phyloP scores from a whole-genome alignment of 257 asterid species.

The Nicotiana undulata region DNA sequence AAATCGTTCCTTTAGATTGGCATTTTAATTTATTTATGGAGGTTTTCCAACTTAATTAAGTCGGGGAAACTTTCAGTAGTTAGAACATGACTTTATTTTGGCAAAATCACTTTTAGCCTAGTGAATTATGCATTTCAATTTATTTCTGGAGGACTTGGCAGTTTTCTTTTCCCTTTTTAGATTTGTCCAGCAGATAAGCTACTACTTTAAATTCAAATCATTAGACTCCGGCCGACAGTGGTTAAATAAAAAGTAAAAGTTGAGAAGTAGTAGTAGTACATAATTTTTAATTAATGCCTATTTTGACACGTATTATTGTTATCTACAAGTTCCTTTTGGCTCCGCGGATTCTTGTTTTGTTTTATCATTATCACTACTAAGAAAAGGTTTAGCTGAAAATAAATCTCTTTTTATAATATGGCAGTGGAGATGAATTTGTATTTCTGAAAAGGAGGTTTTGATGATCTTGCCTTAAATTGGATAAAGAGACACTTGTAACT shows the following conservation, averaged over 20 bases:
- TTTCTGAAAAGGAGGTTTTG: neutral
- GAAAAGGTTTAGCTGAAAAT: neutral
- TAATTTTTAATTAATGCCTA: too few relatives aligned
- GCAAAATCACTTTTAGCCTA: too few relatives aligned
- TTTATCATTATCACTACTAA: neutral
- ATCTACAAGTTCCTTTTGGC: neutral
- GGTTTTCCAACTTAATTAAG: neutral
- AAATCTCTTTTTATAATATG: too few relatives aligned
- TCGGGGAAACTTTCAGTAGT: neutral
- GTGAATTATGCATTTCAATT: neutral
- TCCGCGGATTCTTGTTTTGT: neutral
- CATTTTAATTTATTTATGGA: neutral
- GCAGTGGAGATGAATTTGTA: too few relatives aligned
- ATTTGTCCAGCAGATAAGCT: neutral
- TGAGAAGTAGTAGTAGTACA: neutral
- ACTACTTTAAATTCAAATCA: neutral
- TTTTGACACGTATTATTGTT: constrained; percentile 2
- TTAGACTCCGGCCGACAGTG: constrained; percentile 3
- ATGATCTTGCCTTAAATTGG: constrained; percentile 7
- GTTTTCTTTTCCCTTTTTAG: neutral
- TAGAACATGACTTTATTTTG: neutral
- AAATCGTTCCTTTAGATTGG: neutral
- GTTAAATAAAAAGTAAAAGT: neutral
- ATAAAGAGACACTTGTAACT: neutral
- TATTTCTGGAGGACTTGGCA: too few relatives aligned